Percentiles rank a stretch among this genome's conserved stretches.
Conservation (phyloP, 257 asterid genomes). For the Mentha longifolia region DNA sequence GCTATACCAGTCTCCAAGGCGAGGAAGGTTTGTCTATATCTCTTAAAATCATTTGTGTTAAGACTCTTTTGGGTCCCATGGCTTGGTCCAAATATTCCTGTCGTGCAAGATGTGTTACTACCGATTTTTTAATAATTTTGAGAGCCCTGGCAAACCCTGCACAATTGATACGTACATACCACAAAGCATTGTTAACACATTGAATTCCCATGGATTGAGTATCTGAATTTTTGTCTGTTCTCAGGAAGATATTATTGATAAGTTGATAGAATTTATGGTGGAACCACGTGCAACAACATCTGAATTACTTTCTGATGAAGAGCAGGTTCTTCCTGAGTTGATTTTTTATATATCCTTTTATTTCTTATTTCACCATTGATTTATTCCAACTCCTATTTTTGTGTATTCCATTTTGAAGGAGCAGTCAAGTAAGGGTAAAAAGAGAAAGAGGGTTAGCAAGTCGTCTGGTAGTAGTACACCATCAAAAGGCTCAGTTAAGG, state of each 20-base stretch:
- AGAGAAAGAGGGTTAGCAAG: conserved; percentile 70
- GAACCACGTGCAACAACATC: conserved; percentile 76
- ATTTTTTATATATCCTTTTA: background rate
- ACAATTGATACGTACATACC: background rate
- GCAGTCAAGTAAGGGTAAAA: conserved; percentile 73
- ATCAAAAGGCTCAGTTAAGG: conserved; percentile 69
- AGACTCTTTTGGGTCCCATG: background rate
- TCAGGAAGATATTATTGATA: conserved; percentile 78
- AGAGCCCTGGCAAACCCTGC: background rate
- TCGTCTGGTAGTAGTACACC: conserved; percentile 56
- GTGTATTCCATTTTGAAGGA: conserved; percentile 17
- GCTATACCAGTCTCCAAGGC: conserved; percentile 72
- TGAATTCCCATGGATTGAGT: background rate
- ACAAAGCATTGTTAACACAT: conserved; percentile 6
- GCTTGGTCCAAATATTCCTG: conserved; percentile 9
- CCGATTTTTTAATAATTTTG: background rate
- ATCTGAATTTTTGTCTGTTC: conserved; percentile 20
- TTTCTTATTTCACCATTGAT: conserved; percentile 1
- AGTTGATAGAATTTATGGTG: conserved; percentile 76
- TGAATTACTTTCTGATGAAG: conserved; percentile 71
- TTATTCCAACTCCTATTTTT: conserved; percentile 1
- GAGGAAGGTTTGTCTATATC: conserved; percentile 70
- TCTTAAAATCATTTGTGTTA: conserved; percentile 15
- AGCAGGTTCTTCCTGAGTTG: conserved; percentile 52
- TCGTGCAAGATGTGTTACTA: conserved; percentile 14